A percentile compares a stretch with the other conserved stretches of the same genome.
These are phyloP conservation scores for Tolypocladium tropicale DNA, from an alignment of 2,329 filamentous ascomycete species.

Conservation along the genomic window DNA sequence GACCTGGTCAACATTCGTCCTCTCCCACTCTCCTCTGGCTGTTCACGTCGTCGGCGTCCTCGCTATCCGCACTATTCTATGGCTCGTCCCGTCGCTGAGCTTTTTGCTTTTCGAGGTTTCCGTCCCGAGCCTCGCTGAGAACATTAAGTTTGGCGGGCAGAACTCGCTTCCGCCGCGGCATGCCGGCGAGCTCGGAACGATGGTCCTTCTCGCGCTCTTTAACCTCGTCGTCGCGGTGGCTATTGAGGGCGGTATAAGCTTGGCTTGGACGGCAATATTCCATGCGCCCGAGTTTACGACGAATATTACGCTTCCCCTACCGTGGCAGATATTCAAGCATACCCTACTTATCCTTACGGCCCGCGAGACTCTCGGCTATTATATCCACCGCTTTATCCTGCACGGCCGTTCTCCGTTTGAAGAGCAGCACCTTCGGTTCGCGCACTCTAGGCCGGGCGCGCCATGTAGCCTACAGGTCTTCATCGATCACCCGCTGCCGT, in stretches of 20 bases:
- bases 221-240: conserved; percentile 18
- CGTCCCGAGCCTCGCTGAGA: conserved; percentile 57
- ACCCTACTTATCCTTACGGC: conserved; percentile 10
- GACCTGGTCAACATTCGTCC: conserved; percentile 76
- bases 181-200: conserved; percentile 19
- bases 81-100: background rate
- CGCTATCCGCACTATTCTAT: conserved; percentile 11
- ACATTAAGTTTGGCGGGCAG: conserved; percentile 56
- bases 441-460: conserved; percentile 44
- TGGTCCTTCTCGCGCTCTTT: conserved; percentile 30
- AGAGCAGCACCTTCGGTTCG: conserved; percentile 30
- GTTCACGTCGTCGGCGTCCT: background rate
- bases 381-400: conserved; percentile 63
- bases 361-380: conserved; percentile 57
- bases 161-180: conserved; percentile 37
- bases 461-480: conserved; percentile 52
- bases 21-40: conserved; percentile 63
- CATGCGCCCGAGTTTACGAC: conserved; percentile 10
- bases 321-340: background rate
- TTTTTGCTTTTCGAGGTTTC: conserved; percentile 59
- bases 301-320: background rate
- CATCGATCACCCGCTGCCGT: conserved; percentile 58
- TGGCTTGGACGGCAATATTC: background rate
- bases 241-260: background rate
- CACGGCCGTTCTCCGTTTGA: conserved; percentile 39